Percentiles rank a stretch among this genome's conserved stretches.
These are phyloP conservation scores for Acrasis kona DNA, from an alignment of 78 protist genomes.

Conservation along the genomic window DNA sequence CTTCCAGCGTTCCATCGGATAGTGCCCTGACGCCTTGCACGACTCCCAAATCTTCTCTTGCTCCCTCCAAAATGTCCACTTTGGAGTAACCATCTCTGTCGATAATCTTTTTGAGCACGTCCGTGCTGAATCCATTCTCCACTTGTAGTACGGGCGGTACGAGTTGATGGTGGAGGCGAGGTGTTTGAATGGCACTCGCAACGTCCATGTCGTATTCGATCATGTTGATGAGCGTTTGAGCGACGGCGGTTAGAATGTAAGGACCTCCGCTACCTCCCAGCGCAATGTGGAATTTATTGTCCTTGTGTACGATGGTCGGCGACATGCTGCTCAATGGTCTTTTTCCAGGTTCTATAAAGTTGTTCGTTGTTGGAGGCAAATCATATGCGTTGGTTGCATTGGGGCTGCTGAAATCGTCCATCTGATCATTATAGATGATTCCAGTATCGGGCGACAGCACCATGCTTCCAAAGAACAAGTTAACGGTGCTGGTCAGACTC, in stretches of 20 bases:
- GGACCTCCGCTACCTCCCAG: slow-evolving; percentile 32
- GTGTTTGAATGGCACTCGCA: neutral
- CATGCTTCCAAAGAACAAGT: slow-evolving; percentile 10
- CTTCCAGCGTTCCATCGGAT: neutral
- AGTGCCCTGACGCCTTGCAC: neutral
- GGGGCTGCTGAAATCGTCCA: slow-evolving; percentile 31
- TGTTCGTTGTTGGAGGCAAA: slow-evolving; percentile 18
- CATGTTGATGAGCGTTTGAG: neutral
- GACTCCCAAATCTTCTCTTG: neutral
- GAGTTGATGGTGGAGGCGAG: slow-evolving; percentile 26
- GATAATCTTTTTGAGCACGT: neutral
- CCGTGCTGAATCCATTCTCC: neutral
- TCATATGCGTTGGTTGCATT: slow-evolving; percentile 18
- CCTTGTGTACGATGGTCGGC: slow-evolving; percentile 9
- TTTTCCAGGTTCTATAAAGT: slow-evolving; percentile 19
- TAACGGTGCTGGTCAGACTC: slow-evolving; percentile 19
- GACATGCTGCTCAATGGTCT: slow-evolving; percentile 14
- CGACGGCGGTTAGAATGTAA: slow-evolving; percentile 1
- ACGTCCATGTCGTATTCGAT: neutral
- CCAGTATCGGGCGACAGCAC: neutral
- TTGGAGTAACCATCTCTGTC: no score
- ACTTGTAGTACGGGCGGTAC: neutral
- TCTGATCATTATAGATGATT: slow-evolving; percentile 25
- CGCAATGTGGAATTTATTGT: neutral
- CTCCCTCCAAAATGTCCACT: no score